Base-by-base conservation (phyloP, 306 rosid species). In the Bauhinia variegata region DNA sequence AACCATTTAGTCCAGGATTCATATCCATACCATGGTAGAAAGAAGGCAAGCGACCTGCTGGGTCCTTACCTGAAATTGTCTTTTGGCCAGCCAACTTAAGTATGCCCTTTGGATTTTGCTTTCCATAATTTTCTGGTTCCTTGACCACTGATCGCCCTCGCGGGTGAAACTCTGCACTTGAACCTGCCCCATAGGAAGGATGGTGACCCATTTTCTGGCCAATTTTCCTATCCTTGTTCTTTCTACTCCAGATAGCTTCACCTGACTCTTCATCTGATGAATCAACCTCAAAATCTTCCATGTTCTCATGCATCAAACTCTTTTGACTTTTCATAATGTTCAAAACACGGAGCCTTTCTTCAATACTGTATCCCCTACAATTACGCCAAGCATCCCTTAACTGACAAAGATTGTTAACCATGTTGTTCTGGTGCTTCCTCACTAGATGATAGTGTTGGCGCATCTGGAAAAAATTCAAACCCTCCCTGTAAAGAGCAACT, bases 301-400 rank as follows among this genome's bases (percentile, higher is more conserved):
- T 79, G 80, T 80, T 92, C 85, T 95, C 99, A 64, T 73, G 54
- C 86, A 85, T 85, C 85, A 91, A 91, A 85, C 96, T 91, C 87
- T 86, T 90, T 50, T 90, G 89, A 82, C 88, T 90, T 73, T 75
- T 85, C 92, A 80, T 85, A 54, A 88, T 89, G 77, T 87, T 90
- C 73, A 95, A 67, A 54, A 95, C 84, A 61, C 91, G 95, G 12
- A 95, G 97, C 81, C 80, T 80, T 88, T 88, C 99, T 58, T 90
- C 97, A 53, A 91, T 91, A 84, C 95, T 85, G 71, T 95, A 95
- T 49, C 99, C 96, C 74, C 83, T 65, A 67, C 95, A 91, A 78
- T 86, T 91, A 57, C 71, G 87, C 97, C 97, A 95, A 75, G 96
- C 96, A 85, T 95, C 96, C 75, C 99, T 79, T 70, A 82, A 80